Evolutionary conservation across 1,284 basidiomycete species (phyloP), one percentile per base, ranked within the genome.

Genomic region (Somion occarium): DNA sequence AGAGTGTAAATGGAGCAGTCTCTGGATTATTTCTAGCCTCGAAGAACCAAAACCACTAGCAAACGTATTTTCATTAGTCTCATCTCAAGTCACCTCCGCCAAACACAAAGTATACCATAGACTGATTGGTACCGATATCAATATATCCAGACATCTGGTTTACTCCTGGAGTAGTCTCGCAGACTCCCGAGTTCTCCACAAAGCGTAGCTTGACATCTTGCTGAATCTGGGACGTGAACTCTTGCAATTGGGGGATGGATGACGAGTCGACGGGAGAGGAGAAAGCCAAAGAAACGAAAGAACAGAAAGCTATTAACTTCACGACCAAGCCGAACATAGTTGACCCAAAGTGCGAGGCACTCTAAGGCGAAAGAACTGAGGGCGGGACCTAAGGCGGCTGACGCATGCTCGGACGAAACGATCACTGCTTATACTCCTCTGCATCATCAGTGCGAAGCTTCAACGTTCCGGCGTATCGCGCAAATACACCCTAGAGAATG

Each of bases 21-120:
- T 82, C 75, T 0, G 83, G 78, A 3, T 72, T 68, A 19, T 78
- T 61, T 7, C 84, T 73, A 2, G 83, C 75, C 58, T 81, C 84
- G 50, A 86, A 86, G 64, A 86, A 86, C 83, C 84, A 86, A 61
- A 85, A 85, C 80, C 81, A 85, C 80, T 80, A 27, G 20, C 26
- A 44, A 22, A 44, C 22, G 1, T 11, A 19, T 43, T 12, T 19
- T 1, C 18, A 37, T 15, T 25, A 13, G n/a, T 47, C 12, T 38
- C n/a, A 18, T 11, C 19, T 5, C 26, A 12, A 15, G 24, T 38
- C 19, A 20, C 18, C 50, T 3, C 12, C 26, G 18, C 19, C 18
- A 55, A 48, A 23, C 54, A 53, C 27, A 49, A 46, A 19, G 60
- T 71, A 43, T 48, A 82, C 80, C 73, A 80, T 82, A 0, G 78